Base-by-base conservation (phyloP, 768 basidiomycete genomes). In the Dictyophora rubrovolvata region DNA sequence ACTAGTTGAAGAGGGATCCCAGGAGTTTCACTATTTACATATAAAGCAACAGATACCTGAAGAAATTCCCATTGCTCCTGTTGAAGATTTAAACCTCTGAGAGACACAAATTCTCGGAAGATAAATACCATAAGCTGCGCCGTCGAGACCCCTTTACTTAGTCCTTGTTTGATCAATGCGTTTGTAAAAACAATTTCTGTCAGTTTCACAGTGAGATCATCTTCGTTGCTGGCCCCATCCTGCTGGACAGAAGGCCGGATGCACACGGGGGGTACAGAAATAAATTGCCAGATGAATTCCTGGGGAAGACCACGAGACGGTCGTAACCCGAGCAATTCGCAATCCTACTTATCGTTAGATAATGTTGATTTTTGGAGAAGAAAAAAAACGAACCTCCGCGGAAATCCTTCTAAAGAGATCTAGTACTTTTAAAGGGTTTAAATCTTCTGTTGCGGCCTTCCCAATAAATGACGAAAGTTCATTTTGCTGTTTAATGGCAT, bases 11-110 rank as follows among this genome's bases (percentile, higher is more conserved):
- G 84, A 0, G 88, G 88, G 11, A 98, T 85, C 48, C 96, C 96
- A 14, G 96, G 96, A 12, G 93, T 77, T 69, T 97, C 94, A 1
- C 95, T 95, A 73, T 98, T 98, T 75, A 99, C 87, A 71, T 98
- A 99, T 81, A 98, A 87, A 0, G 96, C 96, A 22, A 98, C 91
- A 16, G 87, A 87, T 53, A 94, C 79, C 66, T 96, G 93, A 1
- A 99, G 77, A 63, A 95, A 93, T 65, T 98, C 96, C 96, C 96
- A 99, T 82, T 95, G 86, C 80, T 93, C 94, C 92, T 93, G 57
- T 46, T 23, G 51, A 2, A 10, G 42, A 22, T n/a, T 65, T 16
- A 66, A 28, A 33, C 55, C 42, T 7, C 46, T 48, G 49, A 55
- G 7, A 52, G 48, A 47, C 34, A 46, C 47, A 46, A 56, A 21